These are phyloP conservation scores for Euryodendron excelsum DNA, from an alignment of 148 eudicot genomes.

Conservation along the genomic window DNA sequence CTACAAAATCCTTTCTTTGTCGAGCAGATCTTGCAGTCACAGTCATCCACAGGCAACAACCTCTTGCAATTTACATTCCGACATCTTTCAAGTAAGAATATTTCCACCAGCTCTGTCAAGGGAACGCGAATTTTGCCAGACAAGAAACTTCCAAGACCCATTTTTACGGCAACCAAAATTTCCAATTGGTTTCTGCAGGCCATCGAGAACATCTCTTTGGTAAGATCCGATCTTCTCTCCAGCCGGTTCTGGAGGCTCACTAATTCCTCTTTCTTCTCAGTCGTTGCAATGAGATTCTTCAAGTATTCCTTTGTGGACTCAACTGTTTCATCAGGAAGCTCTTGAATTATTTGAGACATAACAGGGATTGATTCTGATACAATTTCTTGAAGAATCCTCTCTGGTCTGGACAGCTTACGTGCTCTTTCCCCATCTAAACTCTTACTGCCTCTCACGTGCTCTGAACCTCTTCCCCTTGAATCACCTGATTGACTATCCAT, in stretches of 20 bases:
- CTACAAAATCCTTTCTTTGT: slow-evolving; percentile 78
- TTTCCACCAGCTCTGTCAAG: slow-evolving; percentile 51
- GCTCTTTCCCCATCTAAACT: slow-evolving; percentile 40
- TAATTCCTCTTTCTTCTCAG: slow-evolving; percentile 50
- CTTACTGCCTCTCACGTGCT: slow-evolving; percentile 38
- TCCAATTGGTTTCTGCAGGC: slow-evolving; percentile 55
- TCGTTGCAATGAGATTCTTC: slow-evolving; percentile 39
- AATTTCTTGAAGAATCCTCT: slow-evolving; percentile 56
- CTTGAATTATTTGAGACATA: slow-evolving; percentile 62
- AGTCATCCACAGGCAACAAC: slow-evolving; percentile 74
- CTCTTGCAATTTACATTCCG: slow-evolving; percentile 68
- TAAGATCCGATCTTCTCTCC: slow-evolving; percentile 54
- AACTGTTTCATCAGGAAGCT: slow-evolving; percentile 56
- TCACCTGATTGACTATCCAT: slow-evolving; percentile 49
- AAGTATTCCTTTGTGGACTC: slow-evolving; percentile 59
- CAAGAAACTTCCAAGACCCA: slow-evolving; percentile 59
- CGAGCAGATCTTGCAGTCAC: slow-evolving; percentile 88
- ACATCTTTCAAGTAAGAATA: slow-evolving; percentile 65
- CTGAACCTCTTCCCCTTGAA: slow-evolving; percentile 46
- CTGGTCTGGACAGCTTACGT: slow-evolving; percentile 44
- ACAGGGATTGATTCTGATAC: slow-evolving; percentile 50
- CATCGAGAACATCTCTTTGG: slow-evolving; percentile 57
- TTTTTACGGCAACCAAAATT: slow-evolving; percentile 61
- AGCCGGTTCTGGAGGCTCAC: slow-evolving; percentile 51
- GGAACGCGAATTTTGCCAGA: slow-evolving; percentile 36